These are phyloP conservation scores for sorghum (Sorghum bicolor) DNA, from an alignment of 176 grass and related monocot species.

Conservation along the genomic window Sorghum_bicolor_NCBIv3 NC_012873.2:65236001-65236500, in stretches of 20 bases:
- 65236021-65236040: conserved; percentile 32
- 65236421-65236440: background rate
- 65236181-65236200: conserved; percentile 46
- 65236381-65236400: background rate
- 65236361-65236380: background rate
- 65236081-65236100: conserved; percentile 1
- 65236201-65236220: conserved; percentile 44
- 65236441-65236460: background rate
- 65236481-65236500: background rate
- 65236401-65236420: background rate
- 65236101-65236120: background rate
- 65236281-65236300: conserved; percentile 21
- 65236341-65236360: background rate
- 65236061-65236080: conserved; percentile 40
- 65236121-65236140: background rate
- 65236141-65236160: background rate
- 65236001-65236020: conserved; percentile 26
- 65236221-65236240: conserved; percentile 35
- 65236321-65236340: background rate
- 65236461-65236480: background rate
- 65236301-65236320: conserved; percentile 8
- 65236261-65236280: conserved; percentile 34
- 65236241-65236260: conserved; percentile 39
- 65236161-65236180: background rate
- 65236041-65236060: conserved; percentile 46